Conservation (phyloP, 2,329 filamentous ascomycete species). For the Leptosphaerulina australis region DNA sequence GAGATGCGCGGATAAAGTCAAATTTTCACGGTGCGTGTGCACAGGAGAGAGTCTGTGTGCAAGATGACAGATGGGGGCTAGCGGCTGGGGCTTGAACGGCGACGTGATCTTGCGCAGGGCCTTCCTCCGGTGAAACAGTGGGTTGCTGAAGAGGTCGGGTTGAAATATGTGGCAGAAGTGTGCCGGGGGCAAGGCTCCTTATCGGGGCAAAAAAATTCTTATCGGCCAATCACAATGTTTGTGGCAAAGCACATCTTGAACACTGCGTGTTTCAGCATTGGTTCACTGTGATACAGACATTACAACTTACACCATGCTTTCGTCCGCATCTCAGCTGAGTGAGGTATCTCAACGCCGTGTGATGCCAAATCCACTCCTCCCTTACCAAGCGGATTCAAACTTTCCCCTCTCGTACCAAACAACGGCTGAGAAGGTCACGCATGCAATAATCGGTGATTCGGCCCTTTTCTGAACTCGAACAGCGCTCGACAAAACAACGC, state of each 20-base stretch:
- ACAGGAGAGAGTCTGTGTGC: not conserved
- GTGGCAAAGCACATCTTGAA: not conserved
- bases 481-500: not conserved
- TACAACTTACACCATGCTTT: constrained; percentile 4
- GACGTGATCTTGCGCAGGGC: constrained; percentile 1
- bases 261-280: not conserved
- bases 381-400: constrained; percentile 2
- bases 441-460: not conserved
- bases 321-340: not conserved
- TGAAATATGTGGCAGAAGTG: not conserved
- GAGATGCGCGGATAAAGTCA: constrained; percentile 3
- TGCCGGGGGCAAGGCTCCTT: not conserved
- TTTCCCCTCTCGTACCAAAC: constrained; percentile 2
- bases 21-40: not conserved
- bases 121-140: constrained; percentile 10
- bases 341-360: not conserved
- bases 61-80: not conserved
- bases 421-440: not conserved
- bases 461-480: not conserved
- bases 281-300: constrained; percentile 2
- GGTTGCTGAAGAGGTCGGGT: constrained; percentile 1
- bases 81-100: constrained; percentile 1
- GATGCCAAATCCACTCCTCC: not conserved
- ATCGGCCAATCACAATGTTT: not conserved
- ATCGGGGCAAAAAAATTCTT: not conserved